phyloP scores from a whole-genome alignment of 2,329 filamentous ascomycete genomes.

The Colletotrichum higginsianum region DNA sequence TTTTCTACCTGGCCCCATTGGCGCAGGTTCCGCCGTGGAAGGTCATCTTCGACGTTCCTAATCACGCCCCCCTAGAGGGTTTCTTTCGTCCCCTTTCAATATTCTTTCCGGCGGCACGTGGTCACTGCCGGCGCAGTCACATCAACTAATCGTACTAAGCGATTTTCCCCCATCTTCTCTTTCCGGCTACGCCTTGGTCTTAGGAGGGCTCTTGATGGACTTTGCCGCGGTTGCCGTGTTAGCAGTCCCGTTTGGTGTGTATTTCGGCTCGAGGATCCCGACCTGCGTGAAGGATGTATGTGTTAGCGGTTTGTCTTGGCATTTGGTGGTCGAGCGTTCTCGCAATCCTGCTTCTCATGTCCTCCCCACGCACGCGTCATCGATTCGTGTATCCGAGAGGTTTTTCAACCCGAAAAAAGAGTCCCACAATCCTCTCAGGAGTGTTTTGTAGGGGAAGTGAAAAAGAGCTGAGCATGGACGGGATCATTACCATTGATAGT shows the following conservation, averaged over 20 bases:
- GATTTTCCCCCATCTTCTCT: too few species aligned
- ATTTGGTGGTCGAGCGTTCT: not conserved
- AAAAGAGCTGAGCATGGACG: not conserved
- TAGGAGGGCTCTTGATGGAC: constrained; percentile 23
- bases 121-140: too few species aligned
- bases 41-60: not conserved
- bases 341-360: not conserved
- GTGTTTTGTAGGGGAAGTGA: not conserved
- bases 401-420: too few species aligned
- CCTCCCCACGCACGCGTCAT: too few species aligned
- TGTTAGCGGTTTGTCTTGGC: constrained; percentile 12
- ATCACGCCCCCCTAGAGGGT: not conserved
- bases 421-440: not conserved
- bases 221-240: constrained; percentile 39
- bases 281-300: constrained; percentile 48
- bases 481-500: constrained; percentile 77
- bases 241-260: constrained; percentile 41
- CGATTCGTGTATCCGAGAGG: too few species aligned
- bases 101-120: too few species aligned
- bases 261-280: constrained; percentile 58
- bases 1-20: not conserved
- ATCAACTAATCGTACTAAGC: not conserved
- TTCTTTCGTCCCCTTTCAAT: too few species aligned
- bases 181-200: not conserved
- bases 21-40: not conserved